Evolutionary conservation across 805 yeast genomes (phyloP).

Genomic region (Kodamaea jinghongensis): DNA sequence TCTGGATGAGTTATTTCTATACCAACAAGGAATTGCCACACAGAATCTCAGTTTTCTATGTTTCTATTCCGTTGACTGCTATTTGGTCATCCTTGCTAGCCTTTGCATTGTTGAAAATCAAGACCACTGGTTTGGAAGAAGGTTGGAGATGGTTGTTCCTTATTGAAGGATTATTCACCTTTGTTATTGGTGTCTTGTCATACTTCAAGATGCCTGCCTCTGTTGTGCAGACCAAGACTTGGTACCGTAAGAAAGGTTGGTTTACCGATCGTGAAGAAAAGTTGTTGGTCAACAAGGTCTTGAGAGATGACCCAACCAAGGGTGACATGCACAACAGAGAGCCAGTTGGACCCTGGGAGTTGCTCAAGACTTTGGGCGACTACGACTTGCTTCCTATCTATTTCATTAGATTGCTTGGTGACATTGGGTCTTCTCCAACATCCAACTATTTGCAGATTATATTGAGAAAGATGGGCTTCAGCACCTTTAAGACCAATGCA

Average conservation of each 20-base stretch:
- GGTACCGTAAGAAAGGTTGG: slow-evolving; percentile 25
- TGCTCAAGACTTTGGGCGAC: slow-evolving; percentile 20
- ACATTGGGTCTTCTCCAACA: slow-evolving; percentile 19
- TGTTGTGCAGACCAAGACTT: slow-evolving; percentile 33
- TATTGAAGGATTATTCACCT: slow-evolving; percentile 22
- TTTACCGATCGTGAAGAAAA: slow-evolving; percentile 27
- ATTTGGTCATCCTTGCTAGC: slow-evolving; percentile 47
- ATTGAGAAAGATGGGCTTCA: slow-evolving; percentile 43
- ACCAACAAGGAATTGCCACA: slow-evolving; percentile 56
- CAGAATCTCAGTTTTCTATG: slow-evolving; percentile 60
- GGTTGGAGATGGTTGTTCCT: slow-evolving; percentile 28
- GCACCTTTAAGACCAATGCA: slow-evolving; percentile 50
- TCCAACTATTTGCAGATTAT: slow-evolving; percentile 12
- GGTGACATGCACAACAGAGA: slow-evolving; percentile 33
- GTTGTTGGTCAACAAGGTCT: slow-evolving; percentile 27
- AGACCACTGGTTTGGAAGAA: slow-evolving; percentile 13
- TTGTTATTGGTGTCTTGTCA: slow-evolving; percentile 18
- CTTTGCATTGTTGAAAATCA: slow-evolving; percentile 51
- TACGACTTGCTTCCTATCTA: slow-evolving; percentile 30
- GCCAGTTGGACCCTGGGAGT: slow-evolving; percentile 19
- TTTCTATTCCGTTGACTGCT: slow-evolving; percentile 48
- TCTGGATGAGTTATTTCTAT: slow-evolving; percentile 68
- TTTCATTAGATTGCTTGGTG: slow-evolving; percentile 20
- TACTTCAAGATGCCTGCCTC: slow-evolving; percentile 50
- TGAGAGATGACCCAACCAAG: slow-evolving; percentile 30